Evolutionary conservation across 441 rosid genomes (phyloP).

Genomic region (Macaranga tanarius): DNA sequence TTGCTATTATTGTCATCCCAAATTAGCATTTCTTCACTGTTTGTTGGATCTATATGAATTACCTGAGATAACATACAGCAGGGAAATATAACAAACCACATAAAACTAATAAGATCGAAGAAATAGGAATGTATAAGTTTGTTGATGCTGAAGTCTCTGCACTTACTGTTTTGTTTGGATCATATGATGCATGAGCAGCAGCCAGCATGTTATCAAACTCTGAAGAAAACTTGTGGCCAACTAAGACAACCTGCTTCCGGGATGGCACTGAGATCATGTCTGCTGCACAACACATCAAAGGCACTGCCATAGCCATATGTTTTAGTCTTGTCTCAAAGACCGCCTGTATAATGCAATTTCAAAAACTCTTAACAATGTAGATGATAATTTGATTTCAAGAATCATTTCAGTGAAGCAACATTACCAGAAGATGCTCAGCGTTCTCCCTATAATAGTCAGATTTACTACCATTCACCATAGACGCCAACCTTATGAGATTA

Average conservation of each 20-base stretch:
- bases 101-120: neutral
- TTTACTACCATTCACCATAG: conserved; percentile 55
- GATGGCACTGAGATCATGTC: conserved; percentile 63
- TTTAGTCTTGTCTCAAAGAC: conserved; percentile 72
- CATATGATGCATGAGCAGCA: conserved; percentile 69
- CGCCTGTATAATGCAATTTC: conserved; percentile 41
- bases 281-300: conserved; percentile 87
- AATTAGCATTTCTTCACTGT: conserved; percentile 60
- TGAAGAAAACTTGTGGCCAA: conserved; percentile 50
- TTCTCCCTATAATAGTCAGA: conserved; percentile 57
- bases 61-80: conserved; percentile 44
- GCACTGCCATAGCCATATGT: conserved; percentile 84
- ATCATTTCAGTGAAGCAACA: neutral
- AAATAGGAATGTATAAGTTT: too few relatives aligned
- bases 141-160: too few relatives aligned
- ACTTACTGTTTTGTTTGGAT: conserved; percentile 75
- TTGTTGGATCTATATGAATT: conserved; percentile 69
- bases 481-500: conserved; percentile 77
- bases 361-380: neutral
- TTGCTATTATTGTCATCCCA: conserved; percentile 68
- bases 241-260: conserved; percentile 63
- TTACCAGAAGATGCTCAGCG: conserved; percentile 78
- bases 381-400: neutral
- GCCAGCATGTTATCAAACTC: conserved; percentile 70
- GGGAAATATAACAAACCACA: neutral